Conservation (phyloP, 192 early-diverging fungal species). For the Coemansia aciculifera region DNA sequence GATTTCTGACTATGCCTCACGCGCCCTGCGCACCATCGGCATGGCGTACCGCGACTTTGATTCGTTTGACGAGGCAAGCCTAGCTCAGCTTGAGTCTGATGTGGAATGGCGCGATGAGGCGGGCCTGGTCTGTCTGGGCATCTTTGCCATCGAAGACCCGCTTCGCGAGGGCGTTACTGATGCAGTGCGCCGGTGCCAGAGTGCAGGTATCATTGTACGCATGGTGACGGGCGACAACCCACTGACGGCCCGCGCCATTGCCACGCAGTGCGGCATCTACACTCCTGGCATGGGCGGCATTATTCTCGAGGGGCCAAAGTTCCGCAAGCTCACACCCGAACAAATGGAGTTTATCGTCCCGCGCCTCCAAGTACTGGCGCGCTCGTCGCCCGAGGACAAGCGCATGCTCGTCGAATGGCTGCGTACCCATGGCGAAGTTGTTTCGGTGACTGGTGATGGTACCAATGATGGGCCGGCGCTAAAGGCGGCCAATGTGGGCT, state of each 20-base stretch:
- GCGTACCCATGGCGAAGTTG: constrained; percentile 88
- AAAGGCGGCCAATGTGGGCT: constrained; percentile 94
- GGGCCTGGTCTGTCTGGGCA: constrained; percentile 74
- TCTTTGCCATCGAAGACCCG: constrained; percentile 98
- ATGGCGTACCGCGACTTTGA: constrained; percentile 85
- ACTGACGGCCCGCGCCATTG: constrained; percentile 91
- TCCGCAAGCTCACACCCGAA: constrained; percentile 78
- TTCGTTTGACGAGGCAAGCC: constrained; percentile 55
- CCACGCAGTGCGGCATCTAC: constrained; percentile 89
- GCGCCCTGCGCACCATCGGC: constrained; percentile 88
- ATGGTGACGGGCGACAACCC: constrained; percentile 99
- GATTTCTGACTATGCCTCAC: constrained; percentile 52
- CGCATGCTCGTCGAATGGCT: constrained; percentile 89
- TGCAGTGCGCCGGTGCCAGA: constrained; percentile 84
- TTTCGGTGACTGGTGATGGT: constrained; percentile 98
- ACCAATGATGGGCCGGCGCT: constrained; percentile 99
- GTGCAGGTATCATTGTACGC: constrained; percentile 91
- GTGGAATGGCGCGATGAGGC: constrained; percentile 54
- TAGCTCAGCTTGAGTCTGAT: constrained; percentile 46
- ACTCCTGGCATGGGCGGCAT: constrained; percentile 75
- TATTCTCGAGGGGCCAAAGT: constrained; percentile 93
- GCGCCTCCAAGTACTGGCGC: constrained; percentile 90
- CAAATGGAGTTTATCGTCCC: constrained; percentile 94
- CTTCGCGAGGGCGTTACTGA: constrained; percentile 91
- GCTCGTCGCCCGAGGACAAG: constrained; percentile 94